Conservation (phyloP, 768 basidiomycete species). For the Tephrocybe sp. region DNA sequence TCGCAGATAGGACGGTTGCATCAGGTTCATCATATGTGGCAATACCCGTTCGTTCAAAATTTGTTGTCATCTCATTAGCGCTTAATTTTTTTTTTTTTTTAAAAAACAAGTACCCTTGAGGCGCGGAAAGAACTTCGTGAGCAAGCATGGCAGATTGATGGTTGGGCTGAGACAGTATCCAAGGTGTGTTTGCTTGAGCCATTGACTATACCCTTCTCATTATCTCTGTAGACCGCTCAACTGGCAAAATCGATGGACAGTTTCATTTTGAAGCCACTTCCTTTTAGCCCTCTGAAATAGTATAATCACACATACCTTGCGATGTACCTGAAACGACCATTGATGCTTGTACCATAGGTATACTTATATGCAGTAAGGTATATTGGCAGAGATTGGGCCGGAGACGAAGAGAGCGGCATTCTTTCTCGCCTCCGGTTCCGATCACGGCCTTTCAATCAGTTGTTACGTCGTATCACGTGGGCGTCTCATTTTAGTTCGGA, state of each 20-base stretch:
- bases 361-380: neutral
- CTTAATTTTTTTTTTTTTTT: slow-evolving; percentile 8
- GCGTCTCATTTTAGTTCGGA: slow-evolving; percentile 10
- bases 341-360: too few relatives aligned
- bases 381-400: neutral
- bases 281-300: slow-evolving; percentile 85
- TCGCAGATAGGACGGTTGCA: slow-evolving; percentile 83
- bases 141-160: slow-evolving; percentile 91
- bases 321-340: too few relatives aligned
- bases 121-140: slow-evolving; percentile 82
- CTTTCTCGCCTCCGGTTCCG: slow-evolving; percentile 1
- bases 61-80: slow-evolving; percentile 9
- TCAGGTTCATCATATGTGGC: slow-evolving; percentile 97
- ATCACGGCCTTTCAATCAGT: slow-evolving; percentile 5
- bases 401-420: neutral
- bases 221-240: slow-evolving; percentile 72
- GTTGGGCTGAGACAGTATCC: slow-evolving; percentile 93
- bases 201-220: slow-evolving; percentile 12
- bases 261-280: slow-evolving; percentile 74
- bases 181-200: slow-evolving; percentile 53
- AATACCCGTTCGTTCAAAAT: slow-evolving; percentile 72
- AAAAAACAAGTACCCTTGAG: slow-evolving; percentile 75
- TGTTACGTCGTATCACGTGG: slow-evolving; percentile 30
- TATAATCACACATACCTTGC: slow-evolving; percentile 3
- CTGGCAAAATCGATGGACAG: slow-evolving; percentile 86